phyloP scores from a whole-genome alignment of 2,329 filamentous ascomycete genomes.

The Leptosphaerulina australis region DNA sequence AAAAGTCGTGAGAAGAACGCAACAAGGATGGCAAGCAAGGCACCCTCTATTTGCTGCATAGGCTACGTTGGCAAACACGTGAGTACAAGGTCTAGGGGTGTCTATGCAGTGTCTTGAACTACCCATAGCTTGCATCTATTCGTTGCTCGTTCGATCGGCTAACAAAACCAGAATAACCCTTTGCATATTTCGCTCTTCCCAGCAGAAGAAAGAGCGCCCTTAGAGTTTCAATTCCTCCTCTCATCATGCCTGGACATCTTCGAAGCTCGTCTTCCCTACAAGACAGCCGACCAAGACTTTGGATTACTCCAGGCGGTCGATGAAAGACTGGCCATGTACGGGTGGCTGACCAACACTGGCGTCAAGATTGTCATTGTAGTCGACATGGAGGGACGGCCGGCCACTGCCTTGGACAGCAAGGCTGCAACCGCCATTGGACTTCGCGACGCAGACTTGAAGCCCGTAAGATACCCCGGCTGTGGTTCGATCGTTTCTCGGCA shows the following conservation, averaged over 20 bases:
- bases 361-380: slow-evolving; percentile 89
- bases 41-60: slow-evolving; percentile 84
- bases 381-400: slow-evolving; percentile 79
- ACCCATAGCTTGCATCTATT: not conserved
- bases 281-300: slow-evolving; percentile 79
- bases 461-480: too few species aligned
- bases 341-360: slow-evolving; percentile 95
- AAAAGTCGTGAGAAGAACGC: not conserved
- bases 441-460: slow-evolving; percentile 84
- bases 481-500: too few species aligned
- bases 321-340: slow-evolving; percentile 90
- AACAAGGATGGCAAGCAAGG: slow-evolving; percentile 54
- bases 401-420: slow-evolving; percentile 43
- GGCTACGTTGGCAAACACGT: slow-evolving; percentile 94
- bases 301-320: slow-evolving; percentile 92
- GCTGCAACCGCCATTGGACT: slow-evolving; percentile 65
- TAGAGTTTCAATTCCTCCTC: slow-evolving; percentile 91
- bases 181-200: slow-evolving; percentile 92
- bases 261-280: slow-evolving; percentile 77
- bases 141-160: not conserved
- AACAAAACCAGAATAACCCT: slow-evolving; percentile 79
- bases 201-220: slow-evolving; percentile 70
- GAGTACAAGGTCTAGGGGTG: slow-evolving; percentile 39
- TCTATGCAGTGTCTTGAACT: not conserved
- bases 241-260: slow-evolving; percentile 94